Evolutionary conservation across 805 yeast species (phyloP).

Genomic region (Candida argentea): DNA sequence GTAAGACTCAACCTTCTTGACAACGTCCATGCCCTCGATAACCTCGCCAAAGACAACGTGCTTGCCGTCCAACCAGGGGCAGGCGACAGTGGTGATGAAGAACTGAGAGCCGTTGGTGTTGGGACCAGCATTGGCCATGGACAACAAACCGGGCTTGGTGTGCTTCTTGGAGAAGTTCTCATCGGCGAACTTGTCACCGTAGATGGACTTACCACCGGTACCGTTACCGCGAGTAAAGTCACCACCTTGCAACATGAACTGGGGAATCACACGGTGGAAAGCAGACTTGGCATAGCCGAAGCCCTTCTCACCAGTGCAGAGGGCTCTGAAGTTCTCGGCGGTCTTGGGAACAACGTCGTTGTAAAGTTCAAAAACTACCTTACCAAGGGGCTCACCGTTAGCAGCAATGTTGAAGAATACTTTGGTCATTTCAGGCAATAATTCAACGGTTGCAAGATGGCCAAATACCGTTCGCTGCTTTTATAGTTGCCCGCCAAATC

Average conservation of each 20-base stretch:
- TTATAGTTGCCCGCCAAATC: background rate
- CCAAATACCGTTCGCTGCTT: constrained; percentile 1
- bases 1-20: constrained; percentile 70
- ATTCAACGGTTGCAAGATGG: constrained; percentile 1
- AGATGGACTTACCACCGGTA: constrained; percentile 37
- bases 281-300: constrained; percentile 35
- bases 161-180: constrained; percentile 71
- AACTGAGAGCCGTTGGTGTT: constrained; percentile 97
- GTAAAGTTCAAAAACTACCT: constrained; percentile 80
- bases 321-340: constrained; percentile 91
- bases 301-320: constrained; percentile 51
- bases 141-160: constrained; percentile 67
- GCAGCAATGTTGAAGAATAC: constrained; percentile 79
- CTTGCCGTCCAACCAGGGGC: constrained; percentile 87
- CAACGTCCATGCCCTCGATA: constrained; percentile 72
- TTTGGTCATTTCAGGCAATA: constrained; percentile 51
- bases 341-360: constrained; percentile 92
- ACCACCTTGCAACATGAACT: constrained; percentile 41
- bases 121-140: constrained; percentile 98
- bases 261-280: constrained; percentile 40
- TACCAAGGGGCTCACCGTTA: constrained; percentile 60
- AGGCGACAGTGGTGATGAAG: constrained; percentile 83
- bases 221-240: constrained; percentile 39
- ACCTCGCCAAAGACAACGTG: constrained; percentile 96
- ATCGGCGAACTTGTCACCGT: constrained; percentile 69